A percentile compares a stretch with the other conserved stretches of the same genome.
These are phyloP conservation scores for Cajanus cajan DNA, from an alignment of 306 rosid genomes.

Conservation along the genomic window DNA sequence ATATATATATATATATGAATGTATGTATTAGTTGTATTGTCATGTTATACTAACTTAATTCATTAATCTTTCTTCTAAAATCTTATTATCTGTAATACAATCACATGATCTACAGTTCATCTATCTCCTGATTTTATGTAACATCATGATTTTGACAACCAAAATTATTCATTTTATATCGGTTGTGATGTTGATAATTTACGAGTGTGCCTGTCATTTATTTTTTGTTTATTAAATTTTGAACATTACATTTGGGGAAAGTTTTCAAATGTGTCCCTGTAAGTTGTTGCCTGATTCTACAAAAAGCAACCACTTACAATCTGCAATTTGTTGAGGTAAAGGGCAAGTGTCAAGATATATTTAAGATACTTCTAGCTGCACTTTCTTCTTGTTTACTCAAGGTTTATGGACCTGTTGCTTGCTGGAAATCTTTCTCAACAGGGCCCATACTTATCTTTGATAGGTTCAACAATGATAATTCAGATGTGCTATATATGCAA, in stretches of 20 bases:
- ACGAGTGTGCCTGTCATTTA: not conserved
- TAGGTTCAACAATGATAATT: not conserved
- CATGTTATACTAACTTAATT: no score
- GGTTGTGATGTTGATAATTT: not conserved
- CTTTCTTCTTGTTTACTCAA: not conserved
- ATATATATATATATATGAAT: no score
- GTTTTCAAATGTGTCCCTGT: not conserved
- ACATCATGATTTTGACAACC: not conserved
- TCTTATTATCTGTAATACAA: no score
- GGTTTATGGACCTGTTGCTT: constrained; percentile 6
- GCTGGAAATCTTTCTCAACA: not conserved
- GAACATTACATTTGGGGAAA: not conserved
- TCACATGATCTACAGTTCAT: no score
- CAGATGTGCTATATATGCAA: not conserved
- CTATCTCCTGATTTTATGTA: not conserved
- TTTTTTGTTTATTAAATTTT: not conserved
- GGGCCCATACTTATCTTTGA: not conserved
- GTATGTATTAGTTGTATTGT: no score
- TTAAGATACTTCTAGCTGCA: constrained; percentile 12
- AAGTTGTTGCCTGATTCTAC: not conserved
- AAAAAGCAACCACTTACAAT: constrained; percentile 3
- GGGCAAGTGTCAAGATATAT: constrained; percentile 1
- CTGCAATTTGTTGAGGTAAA: not conserved
- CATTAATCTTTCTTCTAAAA: no score
- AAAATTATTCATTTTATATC: not conserved